These are phyloP conservation scores for Fagopyrum tataricum DNA, from an alignment of 148 eudicot genomes.

Conservation along the genomic window DNA sequence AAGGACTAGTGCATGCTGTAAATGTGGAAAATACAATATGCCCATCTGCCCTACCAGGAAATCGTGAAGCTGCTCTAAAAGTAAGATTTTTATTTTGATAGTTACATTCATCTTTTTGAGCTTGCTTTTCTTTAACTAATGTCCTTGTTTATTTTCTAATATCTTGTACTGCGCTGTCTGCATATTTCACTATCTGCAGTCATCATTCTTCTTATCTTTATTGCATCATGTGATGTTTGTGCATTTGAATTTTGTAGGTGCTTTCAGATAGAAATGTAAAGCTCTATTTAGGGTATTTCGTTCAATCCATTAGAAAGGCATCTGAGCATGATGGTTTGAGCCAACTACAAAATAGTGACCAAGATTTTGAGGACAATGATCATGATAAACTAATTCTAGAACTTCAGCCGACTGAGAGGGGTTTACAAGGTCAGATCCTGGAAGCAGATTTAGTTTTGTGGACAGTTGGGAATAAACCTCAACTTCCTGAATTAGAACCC, in stretches of 20 bases:
- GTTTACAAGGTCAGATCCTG: slow-evolving; percentile 47
- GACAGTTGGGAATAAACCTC: slow-evolving; percentile 89
- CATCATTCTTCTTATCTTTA: background rate
- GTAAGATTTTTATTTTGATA: slow-evolving; percentile 27
- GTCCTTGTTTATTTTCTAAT: background rate
- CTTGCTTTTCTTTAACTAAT: background rate
- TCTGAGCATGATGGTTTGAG: slow-evolving; percentile 17
- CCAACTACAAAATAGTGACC: slow-evolving; percentile 4
- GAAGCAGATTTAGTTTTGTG: slow-evolving; percentile 92
- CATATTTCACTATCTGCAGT: background rate
- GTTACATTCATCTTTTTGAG: background rate
- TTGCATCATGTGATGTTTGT: slow-evolving; percentile 4
- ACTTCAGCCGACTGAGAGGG: slow-evolving; percentile 67
- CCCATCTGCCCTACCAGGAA: slow-evolving; percentile 83
- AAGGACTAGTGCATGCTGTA: slow-evolving; percentile 81
- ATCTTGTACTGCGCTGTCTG: background rate
- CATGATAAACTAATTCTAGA: slow-evolving; percentile 53
- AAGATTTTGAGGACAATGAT: slow-evolving; percentile 21
- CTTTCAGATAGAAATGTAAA: slow-evolving; percentile 73
- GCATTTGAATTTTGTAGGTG: slow-evolving; percentile 42
- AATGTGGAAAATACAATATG: slow-evolving; percentile 57
- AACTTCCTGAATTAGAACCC: slow-evolving; percentile 60
- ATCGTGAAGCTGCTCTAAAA: slow-evolving; percentile 78
- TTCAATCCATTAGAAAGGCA: slow-evolving; percentile 42
- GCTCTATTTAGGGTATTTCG: slow-evolving; percentile 73